phyloP scores from a whole-genome alignment of 148 eudicot species.

The Rhododendron griersonianum region DNA sequence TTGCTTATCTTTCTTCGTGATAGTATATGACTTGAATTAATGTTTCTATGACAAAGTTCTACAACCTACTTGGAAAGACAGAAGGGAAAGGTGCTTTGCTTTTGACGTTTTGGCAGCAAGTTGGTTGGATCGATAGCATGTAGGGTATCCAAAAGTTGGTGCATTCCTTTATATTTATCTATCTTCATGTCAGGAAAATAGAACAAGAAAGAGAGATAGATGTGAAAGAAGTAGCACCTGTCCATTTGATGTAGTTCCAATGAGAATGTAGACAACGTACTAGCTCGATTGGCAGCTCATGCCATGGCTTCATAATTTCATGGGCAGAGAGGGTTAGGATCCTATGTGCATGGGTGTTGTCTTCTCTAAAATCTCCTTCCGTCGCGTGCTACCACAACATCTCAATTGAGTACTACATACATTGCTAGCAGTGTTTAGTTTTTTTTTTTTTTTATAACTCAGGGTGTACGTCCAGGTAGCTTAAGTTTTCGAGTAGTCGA shows the following conservation, averaged over 20 bases:
- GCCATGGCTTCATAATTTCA: neutral
- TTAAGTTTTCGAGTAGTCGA: too few relatives aligned
- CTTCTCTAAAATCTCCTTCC: neutral
- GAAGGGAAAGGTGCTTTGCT: constrained; percentile 27
- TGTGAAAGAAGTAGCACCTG: neutral
- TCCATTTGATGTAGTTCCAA: neutral
- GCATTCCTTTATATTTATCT: constrained; percentile 29
- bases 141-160: constrained; percentile 32
- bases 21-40: neutral
- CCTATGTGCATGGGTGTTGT: neutral
- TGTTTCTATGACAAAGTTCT: neutral
- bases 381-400: neutral
- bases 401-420: neutral
- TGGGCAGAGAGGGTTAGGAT: neutral
- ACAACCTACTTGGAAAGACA: constrained; percentile 10
- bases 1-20: neutral
- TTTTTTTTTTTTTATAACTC: neutral
- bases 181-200: constrained; percentile 23
- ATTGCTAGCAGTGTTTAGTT: neutral
- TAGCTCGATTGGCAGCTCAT: neutral
- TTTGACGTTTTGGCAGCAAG: constrained; percentile 26
- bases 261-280: neutral
- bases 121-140: constrained; percentile 26
- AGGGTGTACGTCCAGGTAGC: too few relatives aligned
- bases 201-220: neutral